phyloP scores from a whole-genome alignment of 2,329 filamentous ascomycete species.

The Xylaria hypoxylon region DNA sequence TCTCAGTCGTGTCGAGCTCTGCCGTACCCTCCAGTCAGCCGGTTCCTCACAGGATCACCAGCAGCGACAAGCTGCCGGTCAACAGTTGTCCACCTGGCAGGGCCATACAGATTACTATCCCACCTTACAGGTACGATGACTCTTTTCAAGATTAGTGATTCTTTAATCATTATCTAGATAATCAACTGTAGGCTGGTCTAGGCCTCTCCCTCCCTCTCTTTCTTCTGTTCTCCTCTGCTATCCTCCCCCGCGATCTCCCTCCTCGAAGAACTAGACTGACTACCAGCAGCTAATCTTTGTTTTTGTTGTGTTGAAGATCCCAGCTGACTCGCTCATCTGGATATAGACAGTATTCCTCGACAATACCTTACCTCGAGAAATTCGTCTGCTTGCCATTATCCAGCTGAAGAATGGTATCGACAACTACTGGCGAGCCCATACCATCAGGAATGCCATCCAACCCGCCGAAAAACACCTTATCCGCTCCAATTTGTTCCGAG shows the following conservation, averaged over 20 bases:
- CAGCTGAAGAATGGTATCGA: conserved; percentile 98
- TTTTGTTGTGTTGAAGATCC: conserved; percentile 34
- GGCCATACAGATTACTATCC: conserved; percentile 73
- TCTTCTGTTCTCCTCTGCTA: no score
- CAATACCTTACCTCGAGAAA: conserved; percentile 77
- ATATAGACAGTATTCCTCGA: conserved; percentile 82
- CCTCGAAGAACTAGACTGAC: no score
- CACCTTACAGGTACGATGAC: conserved; percentile 69
- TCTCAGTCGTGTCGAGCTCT: conserved; percentile 71
- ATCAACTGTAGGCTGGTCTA: no score
- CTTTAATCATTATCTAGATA: no score
- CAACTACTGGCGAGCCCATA: conserved; percentile 84
- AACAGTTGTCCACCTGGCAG: conserved; percentile 81
- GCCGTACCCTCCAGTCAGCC: conserved; percentile 72
- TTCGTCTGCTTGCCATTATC: conserved; percentile 90
- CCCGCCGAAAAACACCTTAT: conserved; percentile 82
- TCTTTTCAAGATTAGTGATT: background rate
- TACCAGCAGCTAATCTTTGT: background rate
- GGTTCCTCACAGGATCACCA: conserved; percentile 68
- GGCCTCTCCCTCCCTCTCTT: no score
- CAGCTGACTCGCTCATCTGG: conserved; percentile 8
- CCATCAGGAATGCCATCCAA: conserved; percentile 72
- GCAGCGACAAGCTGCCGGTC: conserved; percentile 74
- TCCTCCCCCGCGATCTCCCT: no score
- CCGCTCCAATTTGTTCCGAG: conserved; percentile 78